Evolutionary conservation across 2,329 filamentous ascomycete species (phyloP), one percentile per base, ranked within the genome.

Genomic region (Botrytis squamosa): DNA sequence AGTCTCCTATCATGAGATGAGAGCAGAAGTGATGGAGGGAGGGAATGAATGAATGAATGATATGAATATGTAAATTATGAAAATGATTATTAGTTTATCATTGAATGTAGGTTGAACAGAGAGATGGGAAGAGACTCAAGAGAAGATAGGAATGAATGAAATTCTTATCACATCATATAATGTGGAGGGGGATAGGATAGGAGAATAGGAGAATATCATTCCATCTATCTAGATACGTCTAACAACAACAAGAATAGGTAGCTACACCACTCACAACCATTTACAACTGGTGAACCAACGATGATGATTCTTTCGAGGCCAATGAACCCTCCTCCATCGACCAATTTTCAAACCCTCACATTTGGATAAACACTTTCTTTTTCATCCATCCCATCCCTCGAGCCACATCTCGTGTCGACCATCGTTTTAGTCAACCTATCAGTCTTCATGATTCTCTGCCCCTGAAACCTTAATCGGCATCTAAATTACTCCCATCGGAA

Each of bases 401-500:
- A 29, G 46, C 36, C 25, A 55, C 46, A 40, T 68, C 65, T 68
- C 65, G 16, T 55, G 25, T 67, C 46, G 44, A 9, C 64, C 60
- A 42, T 63, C n/a, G 7, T 29, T n/a, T 44, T 7, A 44, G n/a
- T 44, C 3, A 10, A 20, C 64, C 44, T 52, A 67, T 46, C 64
- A 67, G 38, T 67, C 25, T 40, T 36, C 49, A 38, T 29, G 22
- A 40, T 22, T 29, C 0, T 18, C 38, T 55, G 65, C 46, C 46
- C 46, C 65, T 68, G 65, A 68, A 55, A 68, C 65, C 46, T 68
- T 68, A 68, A 68, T 55, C 46, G 46, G 20, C 46, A n/a, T 67
- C 33, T 22, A 55, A 12, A 52, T n/a, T 29, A 55, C 65, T 40
- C 22, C 33, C 18, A n/a, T 55, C 33, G 40, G 22, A 40, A 29